Evolutionary conservation across 2,329 filamentous ascomycete genomes (phyloP).

Genomic region (Epichloe glyceriae): DNA sequence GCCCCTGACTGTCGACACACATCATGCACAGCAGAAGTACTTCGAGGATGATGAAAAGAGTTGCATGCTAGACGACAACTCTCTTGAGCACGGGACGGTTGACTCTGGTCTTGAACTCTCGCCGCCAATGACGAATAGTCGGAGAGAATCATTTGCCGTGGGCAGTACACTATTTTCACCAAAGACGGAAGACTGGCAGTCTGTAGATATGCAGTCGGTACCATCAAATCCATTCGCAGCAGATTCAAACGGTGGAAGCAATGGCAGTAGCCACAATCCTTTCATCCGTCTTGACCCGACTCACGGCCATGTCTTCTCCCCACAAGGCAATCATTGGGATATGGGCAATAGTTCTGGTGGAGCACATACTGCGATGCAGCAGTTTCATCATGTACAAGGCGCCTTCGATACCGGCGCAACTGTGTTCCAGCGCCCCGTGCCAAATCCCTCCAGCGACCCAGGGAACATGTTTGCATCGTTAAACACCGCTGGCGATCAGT

Average conservation of each 20-base stretch:
- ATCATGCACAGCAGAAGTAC: conserved; percentile 35
- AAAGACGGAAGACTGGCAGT: conserved; percentile 51
- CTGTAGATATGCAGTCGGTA: conserved; percentile 51
- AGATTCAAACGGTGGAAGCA: conserved; percentile 33
- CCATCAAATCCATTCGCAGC: conserved; percentile 50
- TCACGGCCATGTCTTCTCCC: conserved; percentile 28
- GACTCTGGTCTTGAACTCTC: conserved; percentile 53
- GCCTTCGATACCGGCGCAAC: conserved; percentile 42
- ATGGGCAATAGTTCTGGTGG: conserved; percentile 54
- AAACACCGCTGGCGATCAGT: conserved; percentile 30
- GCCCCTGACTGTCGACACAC: conserved; percentile 40
- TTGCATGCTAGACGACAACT: conserved; percentile 44
- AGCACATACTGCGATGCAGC: conserved; percentile 60
- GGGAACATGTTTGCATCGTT: conserved; percentile 41
- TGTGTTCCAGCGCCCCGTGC: conserved; percentile 41
- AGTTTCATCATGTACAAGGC: conserved; percentile 44
- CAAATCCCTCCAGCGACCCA: conserved; percentile 42
- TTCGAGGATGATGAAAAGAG: conserved; percentile 49
- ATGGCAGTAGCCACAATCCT: conserved; percentile 46
- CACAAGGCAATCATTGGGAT: conserved; percentile 42
- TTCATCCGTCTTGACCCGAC: conserved; percentile 52
- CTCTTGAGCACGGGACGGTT: conserved; percentile 44
- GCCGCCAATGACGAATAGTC: conserved; percentile 47
- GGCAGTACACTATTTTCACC: conserved; percentile 47
- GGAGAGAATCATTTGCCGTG: conserved; percentile 50